Percentiles rank a stretch among this genome's conserved stretches.
Evolutionary conservation across 2,329 filamentous ascomycete species (phyloP).

Genomic region (Amesomyces nigricolor): DNA sequence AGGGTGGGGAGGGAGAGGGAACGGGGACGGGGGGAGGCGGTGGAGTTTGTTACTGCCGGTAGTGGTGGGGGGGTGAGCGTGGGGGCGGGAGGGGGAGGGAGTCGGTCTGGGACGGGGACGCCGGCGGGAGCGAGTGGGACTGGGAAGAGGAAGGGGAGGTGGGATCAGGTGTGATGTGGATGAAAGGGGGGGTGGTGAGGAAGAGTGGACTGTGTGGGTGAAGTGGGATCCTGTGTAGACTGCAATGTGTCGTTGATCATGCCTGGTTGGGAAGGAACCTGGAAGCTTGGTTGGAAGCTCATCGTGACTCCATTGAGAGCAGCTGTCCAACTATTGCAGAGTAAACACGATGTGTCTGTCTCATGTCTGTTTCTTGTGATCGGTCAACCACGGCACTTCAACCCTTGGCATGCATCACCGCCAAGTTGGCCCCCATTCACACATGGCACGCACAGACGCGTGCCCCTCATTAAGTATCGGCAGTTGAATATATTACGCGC

Average conservation of each 20-base stretch:
- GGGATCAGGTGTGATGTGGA: conserved; percentile 14
- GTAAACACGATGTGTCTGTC: too few relatives aligned
- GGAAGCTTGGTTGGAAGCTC: too few relatives aligned
- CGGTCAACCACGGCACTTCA: too few relatives aligned
- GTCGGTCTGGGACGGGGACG: conserved; percentile 34
- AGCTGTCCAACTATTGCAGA: too few relatives aligned
- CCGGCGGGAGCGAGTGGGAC: conserved; percentile 11
- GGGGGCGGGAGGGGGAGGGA: conserved; percentile 18
- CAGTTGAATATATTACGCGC: background rate
- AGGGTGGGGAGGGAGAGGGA: conserved; percentile 41
- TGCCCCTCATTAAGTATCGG: background rate
- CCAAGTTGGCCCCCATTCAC: background rate
- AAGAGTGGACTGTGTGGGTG: background rate
- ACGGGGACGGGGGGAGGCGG: conserved; percentile 37
- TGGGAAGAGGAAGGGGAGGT: conserved; percentile 19
- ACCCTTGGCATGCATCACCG: background rate
- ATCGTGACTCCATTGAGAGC: background rate
- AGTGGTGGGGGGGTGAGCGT: conserved; percentile 18
- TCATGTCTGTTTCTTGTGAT: too few relatives aligned
- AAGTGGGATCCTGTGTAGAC: background rate
- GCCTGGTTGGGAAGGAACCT: background rate
- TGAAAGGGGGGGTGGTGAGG: background rate
- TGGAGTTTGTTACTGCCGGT: conserved; percentile 46
- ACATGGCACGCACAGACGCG: background rate
- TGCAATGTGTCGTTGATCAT: background rate